Conservation (phyloP, 169 alveolate genomes). For the Perkinsus marinus region DNA sequence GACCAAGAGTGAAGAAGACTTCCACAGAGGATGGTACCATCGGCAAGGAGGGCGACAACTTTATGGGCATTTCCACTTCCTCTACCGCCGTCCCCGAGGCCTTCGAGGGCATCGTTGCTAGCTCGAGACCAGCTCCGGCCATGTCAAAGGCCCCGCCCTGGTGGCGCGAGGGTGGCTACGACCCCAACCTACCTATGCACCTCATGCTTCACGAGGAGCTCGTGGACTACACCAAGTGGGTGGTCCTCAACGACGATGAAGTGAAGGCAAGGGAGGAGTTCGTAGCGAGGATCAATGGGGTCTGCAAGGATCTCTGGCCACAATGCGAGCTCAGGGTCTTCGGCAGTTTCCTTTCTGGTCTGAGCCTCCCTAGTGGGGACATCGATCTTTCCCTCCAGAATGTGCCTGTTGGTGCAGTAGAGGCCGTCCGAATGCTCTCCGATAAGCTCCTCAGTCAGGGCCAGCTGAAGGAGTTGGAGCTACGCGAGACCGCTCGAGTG, state of each 20-base stretch:
- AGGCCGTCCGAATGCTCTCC: slow-evolving; percentile 11
- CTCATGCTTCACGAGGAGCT: neutral
- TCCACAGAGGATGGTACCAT: neutral
- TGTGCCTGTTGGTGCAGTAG: slow-evolving; percentile 19
- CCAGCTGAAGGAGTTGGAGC: slow-evolving; percentile 8
- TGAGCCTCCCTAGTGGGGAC: slow-evolving; percentile 22
- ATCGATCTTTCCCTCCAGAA: slow-evolving; percentile 20
- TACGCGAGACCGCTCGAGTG: slow-evolving; percentile 25
- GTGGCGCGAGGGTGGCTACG: neutral
- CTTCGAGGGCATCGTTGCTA: neutral
- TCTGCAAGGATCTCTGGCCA: slow-evolving; percentile 29
- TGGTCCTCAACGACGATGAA: neutral
- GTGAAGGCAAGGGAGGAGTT: neutral
- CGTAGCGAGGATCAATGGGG: neutral
- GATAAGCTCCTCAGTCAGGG: slow-evolving; percentile 22
- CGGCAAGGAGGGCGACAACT: neutral
- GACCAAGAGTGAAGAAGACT: neutral
- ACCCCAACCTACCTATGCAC: neutral
- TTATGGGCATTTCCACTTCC: neutral
- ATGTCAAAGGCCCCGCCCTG: neutral
- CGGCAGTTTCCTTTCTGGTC: slow-evolving; percentile 27
- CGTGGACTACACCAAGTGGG: neutral
- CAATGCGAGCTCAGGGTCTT: slow-evolving; percentile 21
- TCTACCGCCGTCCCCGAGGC: neutral
- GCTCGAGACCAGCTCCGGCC: neutral